Evolutionary conservation across 1,284 basidiomycete species (phyloP), one percentile per base, ranked within the genome.

Genomic region (Butyriboletus appendiculatus): DNA sequence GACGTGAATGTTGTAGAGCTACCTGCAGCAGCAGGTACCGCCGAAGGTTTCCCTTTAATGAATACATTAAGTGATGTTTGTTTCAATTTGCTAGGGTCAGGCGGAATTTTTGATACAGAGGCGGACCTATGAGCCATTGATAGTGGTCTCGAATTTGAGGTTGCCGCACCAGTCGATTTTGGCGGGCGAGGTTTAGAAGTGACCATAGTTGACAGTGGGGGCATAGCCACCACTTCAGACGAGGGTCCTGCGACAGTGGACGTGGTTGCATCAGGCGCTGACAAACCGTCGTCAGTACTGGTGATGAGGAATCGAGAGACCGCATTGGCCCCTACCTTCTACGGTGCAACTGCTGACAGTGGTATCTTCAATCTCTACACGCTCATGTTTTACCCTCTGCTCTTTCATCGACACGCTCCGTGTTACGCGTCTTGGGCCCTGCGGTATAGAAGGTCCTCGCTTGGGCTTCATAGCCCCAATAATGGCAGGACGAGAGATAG

Each of bases 391-490:
- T 18, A 48, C 41, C 7, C 50, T 49, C 40, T 58, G 46, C 34
- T 59, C 57, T 46, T 56, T 72, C 60, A 71, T 42, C 15, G 70
- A 71, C 12, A 60, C 53, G 34, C 67, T 69, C 30, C 69, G 55
- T 11, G 70, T 68, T 15, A 69, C 24, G 3, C 67, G 69, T 38
- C 53, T 66, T 22, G 49, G 15, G 20, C 47, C 56, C 8, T 44
- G 49, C 12, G 45, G 49, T 33, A 26, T 14, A 2, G 48, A 57
- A 35, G 59, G 50, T 35, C 46, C 56, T 52, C 44, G 53, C 37
- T 50, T 68, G 24, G 51, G 52, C 11, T 53, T 67, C 62, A 63
- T 57, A 22, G 55, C 45, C 1, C 53, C 39, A 3, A 55, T 30
- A 14, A 56, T 26, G 14, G 16, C 40, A 40, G 45, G 46, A 18